Evolutionary conservation across 371 early-diverging fungal species (phyloP).

Genomic region (Fennellomyces sp.): DNA sequence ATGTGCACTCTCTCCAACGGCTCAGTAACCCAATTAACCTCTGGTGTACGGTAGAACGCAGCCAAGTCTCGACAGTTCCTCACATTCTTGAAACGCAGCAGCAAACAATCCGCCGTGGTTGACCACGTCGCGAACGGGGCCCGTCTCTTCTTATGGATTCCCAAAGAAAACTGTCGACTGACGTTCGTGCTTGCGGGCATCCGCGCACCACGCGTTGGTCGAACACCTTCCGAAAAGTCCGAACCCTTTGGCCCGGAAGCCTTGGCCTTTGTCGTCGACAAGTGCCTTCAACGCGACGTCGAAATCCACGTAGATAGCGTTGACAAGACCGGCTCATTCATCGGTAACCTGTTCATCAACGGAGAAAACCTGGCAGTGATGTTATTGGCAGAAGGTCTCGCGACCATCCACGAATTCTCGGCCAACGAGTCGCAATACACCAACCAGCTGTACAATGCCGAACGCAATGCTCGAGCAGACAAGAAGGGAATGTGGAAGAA

Average conservation of each 20-base stretch:
- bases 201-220: constrained; percentile 76
- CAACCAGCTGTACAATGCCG: constrained; percentile 77
- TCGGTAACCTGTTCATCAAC: constrained; percentile 79
- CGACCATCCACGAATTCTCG: constrained; percentile 80
- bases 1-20: no score
- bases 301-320: constrained; percentile 84
- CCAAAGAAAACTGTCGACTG: constrained; percentile 84
- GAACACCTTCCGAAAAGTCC: constrained; percentile 65
- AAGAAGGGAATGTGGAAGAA: constrained; percentile 60
- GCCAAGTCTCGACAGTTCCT: constrained; percentile 87
- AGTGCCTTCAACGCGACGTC: constrained; percentile 86
- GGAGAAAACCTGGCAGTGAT: constrained; percentile 67
- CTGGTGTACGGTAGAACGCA: constrained; percentile 66
- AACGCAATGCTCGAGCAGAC: constrained; percentile 71
- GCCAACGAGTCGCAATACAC: constrained; percentile 80
- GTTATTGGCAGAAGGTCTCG: constrained; percentile 82
- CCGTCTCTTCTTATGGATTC: constrained; percentile 81
- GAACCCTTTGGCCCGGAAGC: constrained; percentile 93
- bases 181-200: constrained; percentile 83
- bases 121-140: constrained; percentile 87
- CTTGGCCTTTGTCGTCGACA: constrained; percentile 63
- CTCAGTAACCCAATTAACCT: no score
- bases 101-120: constrained; percentile 77
- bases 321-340: constrained; percentile 92
- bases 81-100: constrained; percentile 79